phyloP scores from a whole-genome alignment of 164 flowering plant genomes.

The Vitis labrusca region DNA sequence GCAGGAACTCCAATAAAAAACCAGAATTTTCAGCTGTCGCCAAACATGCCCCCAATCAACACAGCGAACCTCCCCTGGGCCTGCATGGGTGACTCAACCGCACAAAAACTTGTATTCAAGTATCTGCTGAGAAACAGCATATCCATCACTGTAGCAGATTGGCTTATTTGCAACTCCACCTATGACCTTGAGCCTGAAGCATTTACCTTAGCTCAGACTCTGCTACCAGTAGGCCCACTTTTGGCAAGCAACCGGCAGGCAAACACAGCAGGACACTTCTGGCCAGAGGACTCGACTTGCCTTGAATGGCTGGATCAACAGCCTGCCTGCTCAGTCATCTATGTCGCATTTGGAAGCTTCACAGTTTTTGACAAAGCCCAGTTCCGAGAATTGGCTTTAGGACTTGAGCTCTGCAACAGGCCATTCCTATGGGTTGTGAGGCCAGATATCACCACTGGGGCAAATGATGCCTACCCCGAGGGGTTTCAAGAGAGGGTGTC shows the following conservation, averaged over 20 bases:
- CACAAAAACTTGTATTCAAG: constrained; percentile 14
- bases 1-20: constrained; percentile 24
- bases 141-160: constrained; percentile 11
- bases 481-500: constrained; percentile 34
- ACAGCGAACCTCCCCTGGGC: constrained; percentile 23
- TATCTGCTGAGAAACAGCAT: neutral
- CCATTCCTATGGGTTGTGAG: constrained; percentile 66
- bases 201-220: constrained; percentile 10
- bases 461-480: constrained; percentile 23
- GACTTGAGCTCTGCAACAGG: constrained; percentile 37
- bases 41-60: constrained; percentile 26
- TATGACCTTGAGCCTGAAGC: constrained; percentile 38
- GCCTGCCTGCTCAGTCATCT: constrained; percentile 36
- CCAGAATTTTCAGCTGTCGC: constrained; percentile 23
- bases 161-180: constrained; percentile 33
- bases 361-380: constrained; percentile 27
- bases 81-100: constrained; percentile 11
- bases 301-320: constrained; percentile 46
- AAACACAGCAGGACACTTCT: constrained; percentile 20
- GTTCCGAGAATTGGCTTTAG: constrained; percentile 46
- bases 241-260: constrained; percentile 12
- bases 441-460: constrained; percentile 21
- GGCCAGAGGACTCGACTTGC: constrained; percentile 44
- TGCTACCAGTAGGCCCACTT: constrained; percentile 39
- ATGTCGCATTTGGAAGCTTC: constrained; percentile 55